Conservation (phyloP, 352 stramenopile species). For the Phytopythium chamaehyphon region DNA sequence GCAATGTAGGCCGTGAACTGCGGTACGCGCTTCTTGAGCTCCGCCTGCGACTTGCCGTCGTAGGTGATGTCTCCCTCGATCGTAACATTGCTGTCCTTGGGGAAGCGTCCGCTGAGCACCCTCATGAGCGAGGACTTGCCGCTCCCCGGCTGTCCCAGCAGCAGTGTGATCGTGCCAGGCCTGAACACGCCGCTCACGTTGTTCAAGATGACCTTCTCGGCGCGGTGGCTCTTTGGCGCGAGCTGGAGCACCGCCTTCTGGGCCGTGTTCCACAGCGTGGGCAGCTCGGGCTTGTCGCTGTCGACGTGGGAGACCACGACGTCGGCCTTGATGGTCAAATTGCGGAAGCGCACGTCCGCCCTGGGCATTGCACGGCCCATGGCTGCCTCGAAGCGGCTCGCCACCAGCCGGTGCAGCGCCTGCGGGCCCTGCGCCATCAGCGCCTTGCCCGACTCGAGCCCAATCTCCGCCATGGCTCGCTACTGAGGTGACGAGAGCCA, state of each 20-base stretch:
- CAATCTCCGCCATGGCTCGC: background rate
- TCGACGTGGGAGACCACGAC: conserved; percentile 18
- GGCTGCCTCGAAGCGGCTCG: conserved; percentile 13
- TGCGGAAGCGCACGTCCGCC: conserved; percentile 23
- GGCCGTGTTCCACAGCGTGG: conserved; percentile 25
- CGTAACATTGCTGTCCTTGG: conserved; percentile 13
- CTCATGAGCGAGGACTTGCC: conserved; percentile 25
- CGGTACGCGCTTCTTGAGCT: conserved; percentile 13
- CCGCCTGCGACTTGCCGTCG: conserved; percentile 12
- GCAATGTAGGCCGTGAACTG: conserved; percentile 21
- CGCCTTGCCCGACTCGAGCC: conserved; percentile 13
- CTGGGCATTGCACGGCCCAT: conserved; percentile 16
- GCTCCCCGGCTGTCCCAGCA: conserved; percentile 12
- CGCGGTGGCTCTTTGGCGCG: conserved; percentile 8
- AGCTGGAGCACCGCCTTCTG: conserved; percentile 6
- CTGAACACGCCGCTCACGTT: conserved; percentile 20
- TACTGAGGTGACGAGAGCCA: background rate
- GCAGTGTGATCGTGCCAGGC: conserved; percentile 18
- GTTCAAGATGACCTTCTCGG: conserved; percentile 19
- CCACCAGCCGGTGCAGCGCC: conserved; percentile 6
- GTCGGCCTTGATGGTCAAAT: conserved; percentile 30
- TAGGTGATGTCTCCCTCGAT: conserved; percentile 21
- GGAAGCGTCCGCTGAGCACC: conserved; percentile 17
- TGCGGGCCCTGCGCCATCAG: conserved; percentile 6
- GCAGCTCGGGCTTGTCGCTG: conserved; percentile 21